Base-by-base conservation (phyloP, 768 basidiomycete species). In the Pholiota microspora region DNA sequence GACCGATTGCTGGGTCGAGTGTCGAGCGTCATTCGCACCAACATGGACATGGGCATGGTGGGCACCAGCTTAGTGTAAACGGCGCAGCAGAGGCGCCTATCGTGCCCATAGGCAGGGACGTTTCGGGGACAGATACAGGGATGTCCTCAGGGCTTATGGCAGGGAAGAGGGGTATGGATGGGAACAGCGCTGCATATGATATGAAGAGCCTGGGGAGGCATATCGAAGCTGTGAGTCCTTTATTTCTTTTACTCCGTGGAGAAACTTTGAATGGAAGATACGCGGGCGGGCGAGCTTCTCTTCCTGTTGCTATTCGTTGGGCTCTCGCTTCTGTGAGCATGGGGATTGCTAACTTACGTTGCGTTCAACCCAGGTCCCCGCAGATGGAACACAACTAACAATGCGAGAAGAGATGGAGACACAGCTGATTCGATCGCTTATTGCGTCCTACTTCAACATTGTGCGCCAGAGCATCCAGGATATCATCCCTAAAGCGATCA, bases 131-230 rank as follows among this genome's bases (percentile, higher is more conserved):
- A 7, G 86, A 88, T 47, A 65, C 72, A 13, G 59, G 73, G 29
- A 68, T 83, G 44, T 77, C 79, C 28, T 72, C 80, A 12, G 88
- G 89, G 3, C 66, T 90, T 24, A 78, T 89, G 81, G 82, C 82
- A 16, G 81, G 83, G 12, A 87, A 84, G 71, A 73, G 81, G 48
- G 75, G 77, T 9, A 67, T 90, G 46, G 91, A 94, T 62, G 88
- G 77, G 45, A 89, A 77, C 67, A 89, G 80, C 62, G 89, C 94
- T 52, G 94, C 91, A 45, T 98, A 86, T 69, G 97, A 98, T 69
- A 99, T 99, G 97, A 98, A 94, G 79, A 97, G 94, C 66, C 77
- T 98, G 49, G 94, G 95, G 38, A 94, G 89, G 72, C 97, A 99
- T 65, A 91, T 99, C 55, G 97, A 99, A 71, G 92, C 95, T 59